A percentile compares a stretch with the other conserved stretches of the same genome.
Conservation (phyloP, 306 rosid genomes). For the Inga leiocalycina region DNA sequence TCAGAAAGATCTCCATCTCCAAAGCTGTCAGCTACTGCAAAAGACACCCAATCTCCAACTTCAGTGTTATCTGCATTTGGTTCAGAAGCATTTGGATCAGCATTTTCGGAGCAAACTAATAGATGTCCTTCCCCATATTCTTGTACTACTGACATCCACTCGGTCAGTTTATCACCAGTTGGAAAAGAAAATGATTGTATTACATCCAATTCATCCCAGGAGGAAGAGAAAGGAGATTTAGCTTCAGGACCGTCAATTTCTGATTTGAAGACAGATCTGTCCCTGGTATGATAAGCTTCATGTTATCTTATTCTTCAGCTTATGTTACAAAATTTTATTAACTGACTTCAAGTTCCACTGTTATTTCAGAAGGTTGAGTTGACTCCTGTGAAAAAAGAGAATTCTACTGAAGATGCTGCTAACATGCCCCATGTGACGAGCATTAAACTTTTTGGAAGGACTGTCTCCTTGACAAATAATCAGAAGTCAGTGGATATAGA, state of each 20-base stretch:
- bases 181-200: conserved; percentile 59
- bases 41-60: conserved; percentile 71
- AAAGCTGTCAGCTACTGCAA: conserved; percentile 48
- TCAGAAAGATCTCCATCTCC: conserved; percentile 65
- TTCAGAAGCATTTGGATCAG: conserved; percentile 49
- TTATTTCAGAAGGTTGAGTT: conserved; percentile 1
- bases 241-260: conserved; percentile 39
- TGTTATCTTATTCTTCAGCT: conserved; percentile 25
- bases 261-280: conserved; percentile 34
- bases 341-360: background rate
- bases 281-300: conserved; percentile 52
- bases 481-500: background rate
- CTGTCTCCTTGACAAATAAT: background rate
- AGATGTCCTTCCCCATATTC: conserved; percentile 70
- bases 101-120: conserved; percentile 57
- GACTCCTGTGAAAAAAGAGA: background rate
- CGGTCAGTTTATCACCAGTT: conserved; percentile 44
- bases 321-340: background rate
- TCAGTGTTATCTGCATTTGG: conserved; percentile 64
- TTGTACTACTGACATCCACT: conserved; percentile 63
- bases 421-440: background rate
- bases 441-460: conserved; percentile 17
- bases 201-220: conserved; percentile 49
- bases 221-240: conserved; percentile 47
- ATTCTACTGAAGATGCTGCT: background rate